phyloP scores from a whole-genome alignment of 192 early-diverging fungal genomes.

The Coemansia aciculifera region DNA sequence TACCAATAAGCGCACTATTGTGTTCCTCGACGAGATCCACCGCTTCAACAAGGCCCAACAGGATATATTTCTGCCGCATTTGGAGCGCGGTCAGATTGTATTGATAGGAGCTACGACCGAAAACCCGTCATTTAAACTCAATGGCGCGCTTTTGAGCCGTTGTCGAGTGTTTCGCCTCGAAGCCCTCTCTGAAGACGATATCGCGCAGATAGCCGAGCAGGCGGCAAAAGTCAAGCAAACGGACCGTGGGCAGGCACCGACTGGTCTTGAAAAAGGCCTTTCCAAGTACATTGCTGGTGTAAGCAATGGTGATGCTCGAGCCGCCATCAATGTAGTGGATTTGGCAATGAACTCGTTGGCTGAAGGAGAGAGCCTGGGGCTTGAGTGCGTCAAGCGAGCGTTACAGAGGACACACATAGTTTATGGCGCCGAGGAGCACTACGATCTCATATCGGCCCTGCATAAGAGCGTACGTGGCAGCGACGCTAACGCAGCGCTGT shows the following conservation, averaged over 20 bases:
- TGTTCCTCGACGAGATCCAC: constrained; percentile 91
- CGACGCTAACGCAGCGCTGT: constrained; percentile 75
- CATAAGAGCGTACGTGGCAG: constrained; percentile 89
- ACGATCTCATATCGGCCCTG: constrained; percentile 85
- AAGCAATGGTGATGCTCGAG: constrained; percentile 74
- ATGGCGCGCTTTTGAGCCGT: constrained; percentile 75
- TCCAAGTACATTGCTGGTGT: constrained; percentile 58
- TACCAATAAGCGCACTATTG: constrained; percentile 63
- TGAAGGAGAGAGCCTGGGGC: constrained; percentile 26
- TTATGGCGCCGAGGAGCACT: constrained; percentile 89
- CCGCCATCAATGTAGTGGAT: constrained; percentile 36
- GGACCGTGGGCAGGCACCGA: constrained; percentile 20
- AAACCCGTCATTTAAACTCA: constrained; percentile 84
- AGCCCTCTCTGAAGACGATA: constrained; percentile 60
- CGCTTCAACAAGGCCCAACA: constrained; percentile 89
- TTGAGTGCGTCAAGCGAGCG: constrained; percentile 64
- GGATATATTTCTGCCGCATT: constrained; percentile 76
- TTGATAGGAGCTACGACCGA: constrained; percentile 79
- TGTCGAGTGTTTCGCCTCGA: constrained; percentile 77
- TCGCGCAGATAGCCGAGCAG: constrained; percentile 62
- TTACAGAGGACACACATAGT: constrained; percentile 79
- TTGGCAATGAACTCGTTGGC: constrained; percentile 35
- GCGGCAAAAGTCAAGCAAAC: constrained; percentile 60
- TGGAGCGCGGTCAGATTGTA: constrained; percentile 73
- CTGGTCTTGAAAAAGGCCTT: constrained; percentile 43